Percentiles rank a stretch among this genome's conserved stretches.
These are phyloP conservation scores for Dictyostelium capitatum DNA, from an alignment of 78 protist species.

Conservation along the genomic window DNA sequence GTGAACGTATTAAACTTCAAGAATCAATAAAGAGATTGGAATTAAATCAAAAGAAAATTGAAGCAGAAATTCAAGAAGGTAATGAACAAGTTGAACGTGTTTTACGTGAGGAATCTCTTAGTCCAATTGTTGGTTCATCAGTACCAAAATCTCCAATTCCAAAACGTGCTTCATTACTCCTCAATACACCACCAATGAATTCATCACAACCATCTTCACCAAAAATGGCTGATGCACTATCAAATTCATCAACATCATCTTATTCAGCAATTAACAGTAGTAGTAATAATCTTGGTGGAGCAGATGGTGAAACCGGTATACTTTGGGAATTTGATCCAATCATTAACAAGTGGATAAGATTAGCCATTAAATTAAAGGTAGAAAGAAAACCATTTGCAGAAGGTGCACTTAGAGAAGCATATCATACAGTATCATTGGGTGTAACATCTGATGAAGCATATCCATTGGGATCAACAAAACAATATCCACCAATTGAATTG, in stretches of 20 bases:
- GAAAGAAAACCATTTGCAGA: slow-evolving; percentile 82
- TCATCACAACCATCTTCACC: slow-evolving; percentile 18
- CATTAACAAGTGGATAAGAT: slow-evolving; percentile 69
- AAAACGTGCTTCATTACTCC: slow-evolving; percentile 11
- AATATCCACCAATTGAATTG: slow-evolving; percentile 53
- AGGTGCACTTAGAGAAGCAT: slow-evolving; percentile 80
- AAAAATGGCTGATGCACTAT: neutral
- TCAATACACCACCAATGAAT: slow-evolving; percentile 23
- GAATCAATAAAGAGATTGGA: slow-evolving; percentile 37
- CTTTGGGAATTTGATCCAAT: slow-evolving; percentile 77
- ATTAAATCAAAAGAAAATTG: slow-evolving; percentile 70
- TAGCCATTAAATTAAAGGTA: slow-evolving; percentile 48
- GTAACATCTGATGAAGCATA: neutral
- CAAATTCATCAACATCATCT: neutral
- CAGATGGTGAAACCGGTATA: slow-evolving; percentile 67
- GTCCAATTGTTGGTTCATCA: slow-evolving; percentile 14
- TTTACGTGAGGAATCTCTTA: slow-evolving; percentile 42
- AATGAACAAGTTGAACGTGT: slow-evolving; percentile 80
- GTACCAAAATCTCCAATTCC: slow-evolving; percentile 48
- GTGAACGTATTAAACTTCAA: slow-evolving; percentile 32
- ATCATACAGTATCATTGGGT: slow-evolving; percentile 73
- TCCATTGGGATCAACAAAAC: slow-evolving; percentile 26
- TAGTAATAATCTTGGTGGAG: neutral
- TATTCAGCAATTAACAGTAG: neutral
- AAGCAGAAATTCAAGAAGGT: slow-evolving; percentile 80